Conservation (phyloP, 2,329 filamentous ascomycete species). For the Ophiostoma tasmaniense region DNA sequence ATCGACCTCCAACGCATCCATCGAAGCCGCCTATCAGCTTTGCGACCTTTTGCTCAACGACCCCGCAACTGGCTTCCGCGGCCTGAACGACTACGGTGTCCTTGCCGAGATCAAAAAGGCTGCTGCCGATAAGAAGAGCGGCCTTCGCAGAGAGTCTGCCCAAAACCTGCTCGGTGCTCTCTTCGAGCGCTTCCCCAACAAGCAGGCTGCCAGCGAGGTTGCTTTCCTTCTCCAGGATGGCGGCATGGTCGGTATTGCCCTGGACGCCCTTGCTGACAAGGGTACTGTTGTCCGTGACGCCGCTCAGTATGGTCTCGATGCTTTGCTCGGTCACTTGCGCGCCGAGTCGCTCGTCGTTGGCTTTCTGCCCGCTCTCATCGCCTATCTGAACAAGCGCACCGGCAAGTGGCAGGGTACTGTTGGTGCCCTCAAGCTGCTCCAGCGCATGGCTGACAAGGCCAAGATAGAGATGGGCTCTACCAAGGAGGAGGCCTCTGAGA, state of each 20-base stretch:
- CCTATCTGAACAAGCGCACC: conserved; percentile 72
- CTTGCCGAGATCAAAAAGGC: conserved; percentile 58
- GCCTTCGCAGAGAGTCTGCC: conserved; percentile 73
- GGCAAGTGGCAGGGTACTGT: conserved; percentile 98
- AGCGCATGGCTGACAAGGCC: conserved; percentile 91
- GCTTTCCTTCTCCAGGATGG: conserved; percentile 76
- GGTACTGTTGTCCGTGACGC: conserved; percentile 80
- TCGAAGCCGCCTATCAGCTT: conserved; percentile 55
- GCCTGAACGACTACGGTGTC: conserved; percentile 46
- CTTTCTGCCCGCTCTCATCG: conserved; percentile 64
- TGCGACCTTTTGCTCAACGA: conserved; percentile 50
- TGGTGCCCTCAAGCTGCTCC: conserved; percentile 73
- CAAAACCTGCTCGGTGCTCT: conserved; percentile 93
- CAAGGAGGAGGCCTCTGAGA: conserved; percentile 75
- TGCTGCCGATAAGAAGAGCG: conserved; percentile 88
- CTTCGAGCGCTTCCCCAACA: conserved; percentile 77
- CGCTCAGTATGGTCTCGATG: conserved; percentile 88
- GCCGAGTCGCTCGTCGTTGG: conserved; percentile 77
- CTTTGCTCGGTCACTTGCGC: conserved; percentile 69
- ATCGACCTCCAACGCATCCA: conserved; percentile 57
- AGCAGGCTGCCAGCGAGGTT: conserved; percentile 70
- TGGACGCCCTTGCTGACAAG: conserved; percentile 88
- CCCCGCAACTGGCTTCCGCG: conserved; percentile 39
- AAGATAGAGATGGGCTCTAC: conserved; percentile 70
- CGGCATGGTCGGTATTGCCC: conserved; percentile 59